Percentiles rank a stretch among this genome's conserved stretches.
phyloP scores from a whole-genome alignment of 1,139 yeast genomes.

The Taphrina flavorubra region DNA sequence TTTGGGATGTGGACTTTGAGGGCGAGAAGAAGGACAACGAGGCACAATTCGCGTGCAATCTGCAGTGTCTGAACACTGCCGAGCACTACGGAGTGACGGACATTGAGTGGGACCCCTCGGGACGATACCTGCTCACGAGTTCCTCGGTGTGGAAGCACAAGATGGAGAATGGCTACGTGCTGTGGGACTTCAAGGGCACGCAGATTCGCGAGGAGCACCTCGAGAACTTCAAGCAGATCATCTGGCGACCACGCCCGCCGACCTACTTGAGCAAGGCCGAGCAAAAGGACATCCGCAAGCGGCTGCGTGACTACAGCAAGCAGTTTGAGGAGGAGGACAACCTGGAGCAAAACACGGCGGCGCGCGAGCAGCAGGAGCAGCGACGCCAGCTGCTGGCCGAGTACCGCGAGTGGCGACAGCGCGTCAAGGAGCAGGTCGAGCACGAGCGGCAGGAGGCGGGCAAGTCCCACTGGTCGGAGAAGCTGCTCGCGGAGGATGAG shows the following conservation, averaged over 20 bases:
- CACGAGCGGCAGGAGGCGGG: slow-evolving; percentile 41
- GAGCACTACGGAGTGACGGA: slow-evolving; percentile 81
- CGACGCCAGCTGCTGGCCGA: slow-evolving; percentile 83
- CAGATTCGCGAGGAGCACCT: slow-evolving; percentile 73
- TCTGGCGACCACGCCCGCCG: slow-evolving; percentile 98
- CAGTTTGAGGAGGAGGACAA: slow-evolving; percentile 95
- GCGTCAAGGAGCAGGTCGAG: slow-evolving; percentile 50
- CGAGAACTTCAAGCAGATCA: slow-evolving; percentile 84
- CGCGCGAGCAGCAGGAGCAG: slow-evolving; percentile 83
- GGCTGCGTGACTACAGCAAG: slow-evolving; percentile 84
- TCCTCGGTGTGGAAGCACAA: slow-evolving; percentile 83
- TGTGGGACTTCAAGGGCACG: slow-evolving; percentile 83
- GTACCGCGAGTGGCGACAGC: slow-evolving; percentile 81
- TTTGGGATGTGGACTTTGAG: slow-evolving; percentile 84
- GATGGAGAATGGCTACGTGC: slow-evolving; percentile 87
- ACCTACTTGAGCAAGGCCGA: slow-evolving; percentile 76
- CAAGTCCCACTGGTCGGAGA: slow-evolving; percentile 40
- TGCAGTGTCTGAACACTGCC: slow-evolving; percentile 68
- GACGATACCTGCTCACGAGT: slow-evolving; percentile 86
- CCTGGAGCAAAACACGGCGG: slow-evolving; percentile 93
- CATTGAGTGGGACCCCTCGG: slow-evolving; percentile 94
- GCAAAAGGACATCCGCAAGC: slow-evolving; percentile 87
- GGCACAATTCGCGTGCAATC: slow-evolving; percentile 60
- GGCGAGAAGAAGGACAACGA: slow-evolving; percentile 63
- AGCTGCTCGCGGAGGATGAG: slow-evolving; percentile 30